phyloP scores from a whole-genome alignment of 2,329 filamentous ascomycete genomes.

The Pestalotiopsis sp. region DNA sequence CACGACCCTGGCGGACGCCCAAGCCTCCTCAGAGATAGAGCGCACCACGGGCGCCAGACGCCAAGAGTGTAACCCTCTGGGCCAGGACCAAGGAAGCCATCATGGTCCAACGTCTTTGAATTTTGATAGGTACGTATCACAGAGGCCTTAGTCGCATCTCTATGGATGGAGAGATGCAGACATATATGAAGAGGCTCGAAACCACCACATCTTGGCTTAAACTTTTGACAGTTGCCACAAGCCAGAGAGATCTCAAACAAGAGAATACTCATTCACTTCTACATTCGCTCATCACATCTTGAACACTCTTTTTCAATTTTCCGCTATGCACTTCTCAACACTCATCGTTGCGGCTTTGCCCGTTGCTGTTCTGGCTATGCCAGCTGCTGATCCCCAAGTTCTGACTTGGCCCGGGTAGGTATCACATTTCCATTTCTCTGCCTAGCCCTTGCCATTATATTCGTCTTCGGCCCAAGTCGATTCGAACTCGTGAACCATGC shows the following conservation, averaged over 20 bases:
- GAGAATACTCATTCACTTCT: not conserved
- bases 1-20: not conserved
- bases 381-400: not conserved
- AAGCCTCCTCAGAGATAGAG: not conserved
- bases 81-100: not conserved
- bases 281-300: not conserved
- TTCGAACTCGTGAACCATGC: too few species aligned
- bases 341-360: not conserved
- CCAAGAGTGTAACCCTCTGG: not conserved
- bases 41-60: not conserved
- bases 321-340: not conserved
- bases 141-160: not conserved
- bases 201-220: not conserved
- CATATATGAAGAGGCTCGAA: not conserved
- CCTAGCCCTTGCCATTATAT: not conserved
- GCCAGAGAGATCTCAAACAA: not conserved
- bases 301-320: not conserved
- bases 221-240: not conserved
- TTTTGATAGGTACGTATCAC: not conserved
- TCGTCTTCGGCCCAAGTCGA: too few species aligned
- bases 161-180: not conserved
- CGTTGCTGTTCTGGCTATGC: conserved; percentile 5
- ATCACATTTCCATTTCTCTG: not conserved
- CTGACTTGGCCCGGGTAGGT: conserved; percentile 1
- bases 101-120: not conserved